Evolutionary conservation across 148 eudicot species (phyloP), one percentile per base, ranked within the genome.

Genomic region (Spergularia bocconei): DNA sequence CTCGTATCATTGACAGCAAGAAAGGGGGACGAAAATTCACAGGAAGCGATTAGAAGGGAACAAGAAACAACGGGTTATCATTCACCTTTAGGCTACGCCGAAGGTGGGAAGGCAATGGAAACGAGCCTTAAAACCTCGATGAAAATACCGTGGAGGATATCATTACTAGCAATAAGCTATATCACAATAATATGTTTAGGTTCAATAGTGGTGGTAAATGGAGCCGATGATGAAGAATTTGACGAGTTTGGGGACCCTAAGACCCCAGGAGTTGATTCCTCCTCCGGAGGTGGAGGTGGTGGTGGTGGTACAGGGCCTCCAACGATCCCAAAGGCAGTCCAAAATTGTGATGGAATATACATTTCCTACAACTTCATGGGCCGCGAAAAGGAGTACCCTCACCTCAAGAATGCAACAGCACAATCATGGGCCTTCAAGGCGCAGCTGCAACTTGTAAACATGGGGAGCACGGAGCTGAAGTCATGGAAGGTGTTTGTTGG

Each of bases 391-490:
- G 82, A 78, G 51, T 85, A 84, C 72, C 92, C 88, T 11, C 79
- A 54, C 20, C 53, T 85, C 15, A 85, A 77, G 52, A 85, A 87
- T 71, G 75, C 53, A 20, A 74, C 84, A 11, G 86, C 86, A 0
- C 92, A 89, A 71, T 64, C 92, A 7, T 87, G 90, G 88, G 83
- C 88, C 0, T 89, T 89, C 57, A 77, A 83, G 59, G 71, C 86
- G 6, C 80, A 69, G 79, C 44, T 76, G 23, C 83, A 55, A 25
- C 65, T 87, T 1, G 71, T 89, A 29, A 89, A 89, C 67, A 80
- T 85, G 66, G 93, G 89, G 5, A 41, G 44, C 15, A 62, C 74
- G 17, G 88, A 79, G 64, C 80, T 89, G n/a, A 86, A 89, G 78
- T 78, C 81, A 54, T 89, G 91, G 89, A 82, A 80, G 74, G 79